These are phyloP conservation scores for Vanderwaltozyma verrucispora DNA, from an alignment of 805 yeast genomes.

Conservation along the genomic window DNA sequence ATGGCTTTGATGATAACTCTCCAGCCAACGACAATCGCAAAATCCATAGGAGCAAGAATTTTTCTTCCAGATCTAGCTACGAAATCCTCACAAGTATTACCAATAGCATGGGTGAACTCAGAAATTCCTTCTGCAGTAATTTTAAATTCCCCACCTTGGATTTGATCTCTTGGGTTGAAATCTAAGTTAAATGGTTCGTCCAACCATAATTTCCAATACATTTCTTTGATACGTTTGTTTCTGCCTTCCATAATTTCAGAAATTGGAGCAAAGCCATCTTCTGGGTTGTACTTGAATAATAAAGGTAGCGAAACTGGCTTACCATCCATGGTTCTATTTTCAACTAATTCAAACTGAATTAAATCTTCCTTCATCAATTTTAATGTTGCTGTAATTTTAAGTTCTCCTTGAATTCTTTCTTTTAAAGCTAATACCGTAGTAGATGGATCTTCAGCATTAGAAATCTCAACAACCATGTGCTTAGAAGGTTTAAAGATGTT, in stretches of 20 bases:
- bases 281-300: constrained; percentile 67
- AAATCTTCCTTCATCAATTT: constrained; percentile 38
- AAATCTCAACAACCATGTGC: constrained; percentile 52
- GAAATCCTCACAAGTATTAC: constrained; percentile 93
- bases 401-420: constrained; percentile 65
- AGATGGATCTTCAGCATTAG: constrained; percentile 37
- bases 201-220: constrained; percentile 98
- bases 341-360: constrained; percentile 69
- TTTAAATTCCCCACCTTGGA: constrained; percentile 54
- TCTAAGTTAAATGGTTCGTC: constrained; percentile 50
- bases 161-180: constrained; percentile 63
- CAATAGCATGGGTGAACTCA: constrained; percentile 94
- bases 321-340: constrained; percentile 76
- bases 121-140: constrained; percentile 71
- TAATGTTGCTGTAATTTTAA: constrained; percentile 56
- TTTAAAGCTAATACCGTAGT: constrained; percentile 53
- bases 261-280: constrained; percentile 93
- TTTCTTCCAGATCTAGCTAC: constrained; percentile 78
- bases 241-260: constrained; percentile 83
- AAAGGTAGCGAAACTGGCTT: constrained; percentile 66
- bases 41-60: constrained; percentile 96
- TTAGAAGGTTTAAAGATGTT: constrained; percentile 69
- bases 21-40: constrained; percentile 98
- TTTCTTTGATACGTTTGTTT: constrained; percentile 85
- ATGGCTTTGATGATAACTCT: constrained; percentile 95